A percentile compares a stretch with the other conserved stretches of the same genome.
Evolutionary conservation across 257 asterid species (phyloP).

Genomic region (Jaltomata sinuosa): DNA sequence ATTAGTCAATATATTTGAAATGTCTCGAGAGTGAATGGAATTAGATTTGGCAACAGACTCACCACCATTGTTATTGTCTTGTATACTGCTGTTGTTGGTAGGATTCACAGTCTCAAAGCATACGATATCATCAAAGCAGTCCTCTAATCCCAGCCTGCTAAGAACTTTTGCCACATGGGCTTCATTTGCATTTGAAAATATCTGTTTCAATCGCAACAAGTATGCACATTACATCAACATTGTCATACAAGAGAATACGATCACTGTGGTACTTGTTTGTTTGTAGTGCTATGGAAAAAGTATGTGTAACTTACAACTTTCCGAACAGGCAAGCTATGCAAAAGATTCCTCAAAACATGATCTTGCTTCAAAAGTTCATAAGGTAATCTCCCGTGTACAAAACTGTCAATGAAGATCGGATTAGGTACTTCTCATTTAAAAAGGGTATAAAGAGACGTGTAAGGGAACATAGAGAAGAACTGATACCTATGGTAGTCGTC

Average conservation of each 20-base stretch:
- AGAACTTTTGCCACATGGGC: constrained; percentile 78
- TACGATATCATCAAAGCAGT: constrained; percentile 65
- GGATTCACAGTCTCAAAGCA: constrained; percentile 82
- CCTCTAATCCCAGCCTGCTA: constrained; percentile 74
- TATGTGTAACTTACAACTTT: constrained; percentile 58
- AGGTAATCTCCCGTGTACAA: constrained; percentile 83
- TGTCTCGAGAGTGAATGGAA: not conserved
- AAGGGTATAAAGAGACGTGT: not conserved
- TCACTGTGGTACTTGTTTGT: not conserved
- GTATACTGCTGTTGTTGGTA: constrained; percentile 10
- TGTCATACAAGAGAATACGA: not conserved
- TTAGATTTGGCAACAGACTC: constrained; percentile 8
- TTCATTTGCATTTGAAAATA: constrained; percentile 86
- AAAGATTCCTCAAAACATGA: constrained; percentile 45
- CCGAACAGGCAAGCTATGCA: constrained; percentile 62
- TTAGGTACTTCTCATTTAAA: not conserved
- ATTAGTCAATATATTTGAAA: constrained; percentile 1
- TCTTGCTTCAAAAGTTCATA: constrained; percentile 69
- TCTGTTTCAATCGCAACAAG: constrained; percentile 29
- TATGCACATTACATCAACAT: not conserved
- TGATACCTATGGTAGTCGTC: constrained; percentile 78
- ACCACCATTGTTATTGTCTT: constrained; percentile 26
- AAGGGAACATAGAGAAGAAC: not conserved
- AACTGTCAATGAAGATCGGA: constrained; percentile 24
- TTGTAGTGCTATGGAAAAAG: not conserved